phyloP scores from a whole-genome alignment of 768 basidiomycete genomes.

The Psilocybe azurescens region DNA sequence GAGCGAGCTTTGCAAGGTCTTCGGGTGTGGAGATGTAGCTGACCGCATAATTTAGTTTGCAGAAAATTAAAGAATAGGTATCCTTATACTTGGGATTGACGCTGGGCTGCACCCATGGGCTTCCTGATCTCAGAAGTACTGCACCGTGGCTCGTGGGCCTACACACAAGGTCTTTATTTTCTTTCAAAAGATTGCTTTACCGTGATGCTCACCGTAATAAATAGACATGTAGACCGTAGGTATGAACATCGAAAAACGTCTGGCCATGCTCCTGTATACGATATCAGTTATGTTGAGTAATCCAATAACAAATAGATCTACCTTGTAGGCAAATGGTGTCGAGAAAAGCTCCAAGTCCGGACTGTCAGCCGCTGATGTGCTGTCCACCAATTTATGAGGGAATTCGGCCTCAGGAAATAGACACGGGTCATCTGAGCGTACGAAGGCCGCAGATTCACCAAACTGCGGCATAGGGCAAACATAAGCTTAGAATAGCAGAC shows the following conservation, averaged over 20 bases:
- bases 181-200: neutral
- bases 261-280: constrained; percentile 38
- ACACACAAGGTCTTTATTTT: neutral
- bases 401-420: constrained; percentile 45
- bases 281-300: neutral
- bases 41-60: neutral
- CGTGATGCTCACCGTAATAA: constrained; percentile 34
- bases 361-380: constrained; percentile 42
- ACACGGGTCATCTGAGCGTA: constrained; percentile 50
- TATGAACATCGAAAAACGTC: constrained; percentile 39
- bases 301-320: constrained; percentile 5
- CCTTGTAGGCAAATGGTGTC: constrained; percentile 45
- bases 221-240: constrained; percentile 41
- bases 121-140: constrained; percentile 38
- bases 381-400: constrained; percentile 37
- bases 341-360: constrained; percentile 49
- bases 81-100: constrained; percentile 42
- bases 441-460: constrained; percentile 57
- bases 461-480: constrained; percentile 27
- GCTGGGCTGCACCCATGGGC: constrained; percentile 40
- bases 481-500: neutral
- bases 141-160: constrained; percentile 44
- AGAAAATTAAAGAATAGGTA: neutral
- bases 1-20: constrained; percentile 43
- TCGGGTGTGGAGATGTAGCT: constrained; percentile 44